These are phyloP conservation scores for Ensete glaucum DNA, from an alignment of 176 grass and related monocot species.

Conservation along the genomic window DNA sequence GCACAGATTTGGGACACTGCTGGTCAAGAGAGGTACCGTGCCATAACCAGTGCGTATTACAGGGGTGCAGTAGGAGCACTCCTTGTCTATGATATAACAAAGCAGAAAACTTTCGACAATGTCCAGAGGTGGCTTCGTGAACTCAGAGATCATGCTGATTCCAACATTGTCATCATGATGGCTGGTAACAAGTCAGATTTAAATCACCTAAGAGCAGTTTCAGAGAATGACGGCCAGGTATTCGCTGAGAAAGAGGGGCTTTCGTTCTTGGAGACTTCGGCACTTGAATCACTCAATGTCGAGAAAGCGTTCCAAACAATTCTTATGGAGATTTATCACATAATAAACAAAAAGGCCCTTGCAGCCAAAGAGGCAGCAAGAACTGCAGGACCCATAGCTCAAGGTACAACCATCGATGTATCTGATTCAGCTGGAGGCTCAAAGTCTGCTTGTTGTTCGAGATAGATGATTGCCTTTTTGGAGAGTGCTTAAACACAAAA, in stretches of 20 bases:
- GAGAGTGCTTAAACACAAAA: no score
- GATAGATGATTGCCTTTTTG: no score
- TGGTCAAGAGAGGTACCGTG: not conserved
- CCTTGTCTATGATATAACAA: not conserved
- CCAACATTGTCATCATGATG: not conserved
- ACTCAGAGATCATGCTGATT: not conserved
- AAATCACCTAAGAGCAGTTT: not conserved
- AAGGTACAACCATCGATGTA: not conserved
- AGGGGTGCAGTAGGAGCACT: not conserved
- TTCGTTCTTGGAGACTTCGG: not conserved
- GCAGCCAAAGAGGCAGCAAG: not conserved
- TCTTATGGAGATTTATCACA: not conserved
- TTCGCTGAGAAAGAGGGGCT: not conserved
- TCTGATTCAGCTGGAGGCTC: not conserved
- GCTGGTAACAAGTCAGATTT: constrained; percentile 1
- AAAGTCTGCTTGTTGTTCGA: not conserved
- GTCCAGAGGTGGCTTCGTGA: not conserved
- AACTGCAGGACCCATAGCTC: not conserved
- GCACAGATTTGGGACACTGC: not conserved
- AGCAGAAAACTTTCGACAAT: not conserved
- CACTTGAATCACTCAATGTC: not conserved
- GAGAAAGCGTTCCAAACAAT: not conserved
- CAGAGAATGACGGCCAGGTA: not conserved
- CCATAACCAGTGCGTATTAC: not conserved
- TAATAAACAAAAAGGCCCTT: not conserved